Evolutionary conservation across 495 filamentous ascomycete genomes (phyloP), one percentile per base, ranked within the genome.

Genomic region (Aspergillus leporis): DNA sequence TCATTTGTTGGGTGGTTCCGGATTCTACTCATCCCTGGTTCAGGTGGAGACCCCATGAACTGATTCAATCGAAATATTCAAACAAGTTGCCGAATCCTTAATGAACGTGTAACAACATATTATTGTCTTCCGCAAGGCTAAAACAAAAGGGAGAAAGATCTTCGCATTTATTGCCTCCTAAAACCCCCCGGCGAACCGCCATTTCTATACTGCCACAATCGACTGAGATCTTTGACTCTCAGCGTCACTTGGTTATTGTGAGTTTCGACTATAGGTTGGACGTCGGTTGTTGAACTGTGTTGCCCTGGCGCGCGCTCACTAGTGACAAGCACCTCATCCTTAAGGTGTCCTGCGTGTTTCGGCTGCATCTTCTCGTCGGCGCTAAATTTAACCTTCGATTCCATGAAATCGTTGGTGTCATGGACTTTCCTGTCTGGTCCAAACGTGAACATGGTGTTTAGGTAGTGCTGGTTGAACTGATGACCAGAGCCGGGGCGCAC

Each of bases 401-500:
- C 69, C 73, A 78, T 74, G 56, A 78, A 78, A 0, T 51, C 55
- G 51, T 76, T 74, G 0, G 63, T 60, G 1, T 72, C 68, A 5
- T 67, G 64, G 5, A 70, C 65, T 45, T 32, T 66, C 16, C 19
- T 38, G 36, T 70, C 70, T 21, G 66, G 58, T 0, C 69, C 70
- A 8, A 78, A 62, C 3, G 73, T 66, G 50, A 96, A 96, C 87
- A 95, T 93, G n/a, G 69, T 74, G 54, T 88, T 84, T 0, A 95
- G 74, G 51, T 94, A 96, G 65, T 96, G 92, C 75, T 91, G 87
- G 53, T 83, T 86, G 56, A 96, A 79, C 59, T 89, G 76, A 67
- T 96, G 92, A 0, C 92, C 92, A 1, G 80, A 72, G 0, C 81
- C 84, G 4, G 76, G 74, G 1, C 86, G 81, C n/a, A 83, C 78